These are phyloP conservation scores for Lizonia empirigonia DNA, from an alignment of 2,329 filamentous ascomycete species.

Conservation along the genomic window DNA sequence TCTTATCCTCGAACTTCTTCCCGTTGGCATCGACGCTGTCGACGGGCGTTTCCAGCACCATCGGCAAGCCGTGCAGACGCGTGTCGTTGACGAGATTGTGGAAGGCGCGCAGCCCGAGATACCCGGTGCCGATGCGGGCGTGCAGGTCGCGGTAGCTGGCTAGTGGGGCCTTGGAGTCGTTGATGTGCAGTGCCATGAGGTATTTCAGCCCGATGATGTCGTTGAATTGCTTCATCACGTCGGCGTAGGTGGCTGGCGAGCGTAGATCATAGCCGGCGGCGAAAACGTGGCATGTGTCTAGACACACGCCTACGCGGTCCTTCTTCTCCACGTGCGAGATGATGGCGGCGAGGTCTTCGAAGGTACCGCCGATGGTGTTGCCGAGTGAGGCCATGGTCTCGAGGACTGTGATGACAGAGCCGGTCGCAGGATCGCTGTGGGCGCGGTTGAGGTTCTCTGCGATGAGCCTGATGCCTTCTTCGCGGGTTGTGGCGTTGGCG, in stretches of 20 bases:
- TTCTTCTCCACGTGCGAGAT: conserved; percentile 82
- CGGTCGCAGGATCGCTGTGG: conserved; percentile 70
- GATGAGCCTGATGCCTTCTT: conserved; percentile 76
- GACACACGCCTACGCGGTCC: conserved; percentile 84
- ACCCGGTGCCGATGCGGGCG: conserved; percentile 95
- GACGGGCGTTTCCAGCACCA: conserved; percentile 96
- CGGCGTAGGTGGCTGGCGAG: conserved; percentile 71
- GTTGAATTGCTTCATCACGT: conserved; percentile 78
- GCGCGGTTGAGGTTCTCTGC: conserved; percentile 82
- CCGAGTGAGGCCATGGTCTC: conserved; percentile 93
- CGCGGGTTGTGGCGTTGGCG: conserved; percentile 67
- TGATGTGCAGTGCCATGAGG: conserved; percentile 85
- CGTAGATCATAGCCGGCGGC: conserved; percentile 91
- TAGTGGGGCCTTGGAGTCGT: conserved; percentile 93
- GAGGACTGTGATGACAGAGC: conserved; percentile 77
- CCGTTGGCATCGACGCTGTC: conserved; percentile 70
- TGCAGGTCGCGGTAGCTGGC: conserved; percentile 84
- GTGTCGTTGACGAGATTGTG: conserved; percentile 87
- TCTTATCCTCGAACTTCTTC: conserved; percentile 72
- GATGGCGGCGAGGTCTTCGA: conserved; percentile 85
- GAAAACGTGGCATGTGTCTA: conserved; percentile 97
- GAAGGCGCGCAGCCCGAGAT: conserved; percentile 87
- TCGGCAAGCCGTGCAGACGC: conserved; percentile 76
- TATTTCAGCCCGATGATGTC: conserved; percentile 76
- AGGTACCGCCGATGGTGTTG: conserved; percentile 83